Evolutionary conservation across 2,329 filamentous ascomycete species (phyloP).

Genomic region (Colletotrichum filicis): DNA sequence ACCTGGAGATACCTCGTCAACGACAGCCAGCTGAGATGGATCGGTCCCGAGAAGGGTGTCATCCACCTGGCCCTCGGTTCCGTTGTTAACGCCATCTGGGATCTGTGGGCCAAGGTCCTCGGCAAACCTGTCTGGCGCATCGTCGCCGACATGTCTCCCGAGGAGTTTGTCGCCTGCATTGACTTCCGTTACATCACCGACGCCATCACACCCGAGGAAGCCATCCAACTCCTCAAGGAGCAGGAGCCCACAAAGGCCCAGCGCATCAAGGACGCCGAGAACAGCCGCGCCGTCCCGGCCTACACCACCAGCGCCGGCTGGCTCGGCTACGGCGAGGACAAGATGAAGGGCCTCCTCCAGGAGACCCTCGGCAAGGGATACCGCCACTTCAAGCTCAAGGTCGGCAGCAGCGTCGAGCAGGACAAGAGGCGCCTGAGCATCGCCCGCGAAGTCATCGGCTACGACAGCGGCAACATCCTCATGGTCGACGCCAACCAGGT

Average conservation of each 20-base stretch:
- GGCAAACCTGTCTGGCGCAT: slow-evolving; percentile 92
- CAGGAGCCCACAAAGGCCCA: slow-evolving; percentile 75
- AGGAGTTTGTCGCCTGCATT: slow-evolving; percentile 88
- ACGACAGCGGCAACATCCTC: slow-evolving; percentile 83
- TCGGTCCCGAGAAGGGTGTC: slow-evolving; percentile 93
- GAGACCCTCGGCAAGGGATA: slow-evolving; percentile 84
- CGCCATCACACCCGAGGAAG: slow-evolving; percentile 88
- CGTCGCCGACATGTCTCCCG: slow-evolving; percentile 88
- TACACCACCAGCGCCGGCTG: slow-evolving; percentile 93
- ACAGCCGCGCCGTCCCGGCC: slow-evolving; percentile 82
- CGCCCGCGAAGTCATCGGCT: slow-evolving; percentile 83
- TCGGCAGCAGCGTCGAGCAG: slow-evolving; percentile 77
- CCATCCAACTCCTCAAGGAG: slow-evolving; percentile 75
- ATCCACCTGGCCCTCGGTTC: slow-evolving; percentile 92
- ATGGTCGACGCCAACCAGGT: slow-evolving; percentile 97
- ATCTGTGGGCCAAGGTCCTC: slow-evolving; percentile 91
- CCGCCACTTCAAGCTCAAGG: slow-evolving; percentile 91
- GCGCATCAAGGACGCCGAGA: slow-evolving; percentile 78
- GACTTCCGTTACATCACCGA: slow-evolving; percentile 97
- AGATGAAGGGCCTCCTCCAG: slow-evolving; percentile 79
- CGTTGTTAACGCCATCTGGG: slow-evolving; percentile 92
- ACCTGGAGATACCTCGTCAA: slow-evolving; percentile 94
- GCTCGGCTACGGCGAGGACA: slow-evolving; percentile 90
- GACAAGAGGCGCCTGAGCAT: slow-evolving; percentile 78
- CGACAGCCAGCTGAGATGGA: slow-evolving; percentile 92